Conservation (phyloP, 2,329 filamentous ascomycete species). For the Aspergillus brasiliensis region DNA sequence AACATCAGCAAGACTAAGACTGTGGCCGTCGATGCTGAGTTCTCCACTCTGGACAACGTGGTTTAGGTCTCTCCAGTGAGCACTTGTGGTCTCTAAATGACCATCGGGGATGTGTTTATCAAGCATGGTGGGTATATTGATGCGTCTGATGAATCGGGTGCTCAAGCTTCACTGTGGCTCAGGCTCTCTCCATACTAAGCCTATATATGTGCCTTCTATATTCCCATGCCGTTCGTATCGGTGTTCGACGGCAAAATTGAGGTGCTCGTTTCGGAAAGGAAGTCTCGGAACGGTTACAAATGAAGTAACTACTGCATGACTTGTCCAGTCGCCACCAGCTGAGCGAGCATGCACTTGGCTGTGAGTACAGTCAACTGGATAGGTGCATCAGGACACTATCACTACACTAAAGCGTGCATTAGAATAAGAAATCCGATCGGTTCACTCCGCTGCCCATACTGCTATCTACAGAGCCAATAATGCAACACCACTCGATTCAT, state of each 20-base stretch:
- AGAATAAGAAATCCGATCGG: background rate
- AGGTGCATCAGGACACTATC: too few species aligned
- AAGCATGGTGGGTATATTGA: background rate
- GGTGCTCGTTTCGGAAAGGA: background rate
- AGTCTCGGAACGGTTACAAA: background rate
- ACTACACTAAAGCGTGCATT: background rate
- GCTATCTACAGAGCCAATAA: background rate
- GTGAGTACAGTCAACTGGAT: too few species aligned
- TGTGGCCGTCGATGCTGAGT: background rate
- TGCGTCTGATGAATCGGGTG: too few species aligned
- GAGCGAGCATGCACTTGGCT: background rate
- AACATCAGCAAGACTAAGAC: background rate
- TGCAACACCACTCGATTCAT: background rate
- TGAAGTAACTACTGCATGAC: background rate
- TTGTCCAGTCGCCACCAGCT: background rate
- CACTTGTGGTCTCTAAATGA: background rate
- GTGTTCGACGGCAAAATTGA: background rate
- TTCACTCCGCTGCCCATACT: background rate
- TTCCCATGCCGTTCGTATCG: background rate
- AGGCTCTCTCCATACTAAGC: background rate
- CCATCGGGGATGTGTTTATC: background rate
- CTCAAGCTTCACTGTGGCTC: too few species aligned
- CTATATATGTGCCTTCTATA: background rate
- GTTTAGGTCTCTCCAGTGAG: background rate
- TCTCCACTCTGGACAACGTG: background rate